Base-by-base conservation (phyloP, 768 basidiomycete species). In the Fistulinella prunicolor region DNA sequence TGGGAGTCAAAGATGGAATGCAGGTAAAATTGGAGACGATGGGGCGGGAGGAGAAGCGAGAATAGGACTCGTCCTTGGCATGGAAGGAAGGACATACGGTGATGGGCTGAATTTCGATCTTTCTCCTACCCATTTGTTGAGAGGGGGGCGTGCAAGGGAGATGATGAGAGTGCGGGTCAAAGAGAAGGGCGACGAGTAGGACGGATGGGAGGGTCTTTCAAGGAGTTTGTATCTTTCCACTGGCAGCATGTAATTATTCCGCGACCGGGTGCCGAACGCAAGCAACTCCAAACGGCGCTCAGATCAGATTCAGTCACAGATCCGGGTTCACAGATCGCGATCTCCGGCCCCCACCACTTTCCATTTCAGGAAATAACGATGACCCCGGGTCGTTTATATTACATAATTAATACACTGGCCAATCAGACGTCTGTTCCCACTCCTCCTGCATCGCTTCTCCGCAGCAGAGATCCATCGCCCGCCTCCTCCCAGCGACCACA, bases 81-180 rank as follows among this genome's bases (percentile, higher is more conserved):
- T 29, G 42, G 51, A 51, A 49, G 42, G 37, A n/a, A 42, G 46
- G 51, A 79, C 85, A 64, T 56, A 87, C 86, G 2, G 81, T 82
- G 63, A 88, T 88, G 56, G 86, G 85, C 65, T 86, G 84, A 38
- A 88, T 88, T 71, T 86, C 86, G 60, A 88, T 88, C 74, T 88
- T 88, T 73, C 86, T 72, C 66, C 86, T 72, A 54, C 86, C 86
- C 86, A 85, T 85, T 58, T 65, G 51, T 39, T 14, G 44, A 52
- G 39, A 26, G 44, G 35, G 44, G 32, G 4, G 30, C 7, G 36
- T 7, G 14, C 24, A 19, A 29, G 2, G 37, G 45, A 47, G 55
- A 57, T 44, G 64, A 49, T 57, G 64, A 54, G 53, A 50, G 64
- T 49, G 41, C 32, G 48, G 49, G 46, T 41, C 48, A 38, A 42